A percentile compares a stretch with the other conserved stretches of the same genome.
Evolutionary conservation across 2,329 filamentous ascomycete species (phyloP).

Genomic region (Didymella lethalis): DNA sequence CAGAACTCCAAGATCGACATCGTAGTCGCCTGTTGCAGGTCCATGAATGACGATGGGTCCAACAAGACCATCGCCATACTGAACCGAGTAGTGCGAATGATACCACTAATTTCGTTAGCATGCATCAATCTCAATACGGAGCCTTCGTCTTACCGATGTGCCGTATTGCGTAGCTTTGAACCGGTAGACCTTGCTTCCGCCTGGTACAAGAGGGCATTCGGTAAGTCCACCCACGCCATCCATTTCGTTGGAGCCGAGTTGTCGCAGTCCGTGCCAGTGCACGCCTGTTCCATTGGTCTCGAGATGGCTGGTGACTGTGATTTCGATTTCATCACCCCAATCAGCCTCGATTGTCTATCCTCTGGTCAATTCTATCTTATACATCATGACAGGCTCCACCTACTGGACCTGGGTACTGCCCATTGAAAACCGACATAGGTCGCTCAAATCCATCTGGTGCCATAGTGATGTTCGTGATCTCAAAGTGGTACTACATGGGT

Average conservation of each 20-base stretch:
- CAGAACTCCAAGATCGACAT: slow-evolving; percentile 53
- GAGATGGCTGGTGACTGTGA: slow-evolving; percentile 50
- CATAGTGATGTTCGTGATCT: slow-evolving; percentile 54
- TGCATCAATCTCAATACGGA: slow-evolving; percentile 39
- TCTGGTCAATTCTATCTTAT: background rate
- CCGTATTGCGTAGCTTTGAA: slow-evolving; percentile 50
- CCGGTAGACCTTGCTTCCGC: slow-evolving; percentile 46
- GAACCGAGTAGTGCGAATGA: slow-evolving; percentile 53
- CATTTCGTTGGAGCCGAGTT: slow-evolving; percentile 52
- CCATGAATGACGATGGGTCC: slow-evolving; percentile 54
- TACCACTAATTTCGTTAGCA: slow-evolving; percentile 56
- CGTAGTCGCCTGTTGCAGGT: slow-evolving; percentile 52
- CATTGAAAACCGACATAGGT: slow-evolving; percentile 55
- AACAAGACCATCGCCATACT: slow-evolving; percentile 53
- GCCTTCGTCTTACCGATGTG: slow-evolving; percentile 37
- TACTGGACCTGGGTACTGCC: slow-evolving; percentile 58
- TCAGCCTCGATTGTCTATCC: slow-evolving; percentile 53
- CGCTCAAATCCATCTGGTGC: slow-evolving; percentile 57
- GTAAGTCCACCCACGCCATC: slow-evolving; percentile 61
- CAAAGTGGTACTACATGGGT: slow-evolving; percentile 53
- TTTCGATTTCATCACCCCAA: slow-evolving; percentile 52
- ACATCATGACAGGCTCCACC: slow-evolving; percentile 34
- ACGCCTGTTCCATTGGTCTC: slow-evolving; percentile 58
- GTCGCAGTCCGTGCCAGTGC: slow-evolving; percentile 62
- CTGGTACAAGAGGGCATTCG: slow-evolving; percentile 73